Evolutionary conservation across 2,329 filamentous ascomycete genomes (phyloP), one percentile per base, ranked within the genome.

Genomic region (Sclerotinia borealis): DNA sequence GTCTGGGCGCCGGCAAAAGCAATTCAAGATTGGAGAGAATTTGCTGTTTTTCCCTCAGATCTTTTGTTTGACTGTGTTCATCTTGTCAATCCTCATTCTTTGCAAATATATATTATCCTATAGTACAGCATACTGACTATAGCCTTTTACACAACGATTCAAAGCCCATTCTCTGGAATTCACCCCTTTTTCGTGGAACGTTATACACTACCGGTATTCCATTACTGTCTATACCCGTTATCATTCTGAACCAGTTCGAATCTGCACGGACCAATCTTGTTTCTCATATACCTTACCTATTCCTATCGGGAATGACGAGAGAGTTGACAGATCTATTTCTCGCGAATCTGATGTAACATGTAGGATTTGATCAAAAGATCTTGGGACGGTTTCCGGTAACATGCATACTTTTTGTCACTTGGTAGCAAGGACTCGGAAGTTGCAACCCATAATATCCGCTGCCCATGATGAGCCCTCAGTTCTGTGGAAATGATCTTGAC

Each of bases 311-410:
- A 31, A 36, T 58, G 39, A 25, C 37, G 47, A 52, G 19, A 36
- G n/a, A 60, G 22, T 47, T 63, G 60, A 58, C 52, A 63, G 51
- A 50, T 58, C 43, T 63, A 25, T 48, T 58, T 63, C 60, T 63
- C 60, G 60, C 60, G 51, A 63, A 63, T 63, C 60, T 63, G 31
- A 47, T 48, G 60, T 58, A 22, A 45, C 51, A 48, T 29, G 31
- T 31, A 49, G 22, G 13, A 49, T 15, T 58, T 29, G 51, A 58
- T 58, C 51, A 58, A 49, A 49, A 58, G 51, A 63, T 63, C 60
- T 63, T 36, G 34, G 41, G 51, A 49, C 17, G 13, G 34, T 48
- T 22, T 36, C 11, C 60, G 60, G 60, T 34, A 63, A 47, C 43
- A 58, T 63, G 60, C 60, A 63, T 55, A 31, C 19, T 8, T 34